These are phyloP conservation scores for Fusarium floridanum DNA, from an alignment of 2,329 filamentous ascomycete species.

Conservation along the genomic window DNA sequence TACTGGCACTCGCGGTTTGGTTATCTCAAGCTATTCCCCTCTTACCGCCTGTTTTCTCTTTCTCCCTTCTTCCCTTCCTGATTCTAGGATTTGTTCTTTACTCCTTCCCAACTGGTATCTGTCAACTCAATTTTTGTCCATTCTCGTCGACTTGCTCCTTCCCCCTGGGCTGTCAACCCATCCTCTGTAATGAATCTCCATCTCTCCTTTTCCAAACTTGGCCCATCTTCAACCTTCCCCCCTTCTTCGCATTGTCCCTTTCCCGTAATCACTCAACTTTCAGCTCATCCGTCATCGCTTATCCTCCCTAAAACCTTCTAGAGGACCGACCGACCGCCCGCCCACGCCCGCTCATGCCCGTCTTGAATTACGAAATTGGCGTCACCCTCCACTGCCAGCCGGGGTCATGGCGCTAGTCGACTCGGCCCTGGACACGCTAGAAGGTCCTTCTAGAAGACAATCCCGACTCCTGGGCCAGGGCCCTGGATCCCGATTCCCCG, in stretches of 20 bases:
- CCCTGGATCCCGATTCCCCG: slow-evolving; percentile 39
- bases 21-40: slow-evolving; percentile 2
- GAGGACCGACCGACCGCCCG: slow-evolving; percentile 28
- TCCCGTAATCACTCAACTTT: slow-evolving; percentile 35
- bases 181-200: slow-evolving; percentile 7
- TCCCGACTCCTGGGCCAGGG: slow-evolving; percentile 44
- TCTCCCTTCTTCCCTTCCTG: slow-evolving; percentile 3
- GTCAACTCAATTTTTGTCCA: not conserved
- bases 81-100: not conserved
- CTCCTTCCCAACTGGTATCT: slow-evolving; percentile 11
- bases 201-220: slow-evolving; percentile 18
- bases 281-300: slow-evolving; percentile 39
- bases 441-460: slow-evolving; percentile 47
- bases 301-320: slow-evolving; percentile 27
- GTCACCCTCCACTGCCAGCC: slow-evolving; percentile 36
- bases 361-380: slow-evolving; percentile 37
- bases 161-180: slow-evolving; percentile 24
- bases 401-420: slow-evolving; percentile 36
- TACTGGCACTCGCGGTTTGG: slow-evolving; percentile 10
- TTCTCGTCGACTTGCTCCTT: not conserved
- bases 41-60: not conserved
- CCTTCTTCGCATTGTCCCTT: slow-evolving; percentile 20
- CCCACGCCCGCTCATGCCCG: slow-evolving; percentile 35
- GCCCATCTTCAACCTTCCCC: not conserved
- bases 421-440: slow-evolving; percentile 43